These are phyloP conservation scores for Nannizziopsis arthrosporioides DNA, from an alignment of 2,329 filamentous ascomycete genomes.

Conservation along the genomic window DNA sequence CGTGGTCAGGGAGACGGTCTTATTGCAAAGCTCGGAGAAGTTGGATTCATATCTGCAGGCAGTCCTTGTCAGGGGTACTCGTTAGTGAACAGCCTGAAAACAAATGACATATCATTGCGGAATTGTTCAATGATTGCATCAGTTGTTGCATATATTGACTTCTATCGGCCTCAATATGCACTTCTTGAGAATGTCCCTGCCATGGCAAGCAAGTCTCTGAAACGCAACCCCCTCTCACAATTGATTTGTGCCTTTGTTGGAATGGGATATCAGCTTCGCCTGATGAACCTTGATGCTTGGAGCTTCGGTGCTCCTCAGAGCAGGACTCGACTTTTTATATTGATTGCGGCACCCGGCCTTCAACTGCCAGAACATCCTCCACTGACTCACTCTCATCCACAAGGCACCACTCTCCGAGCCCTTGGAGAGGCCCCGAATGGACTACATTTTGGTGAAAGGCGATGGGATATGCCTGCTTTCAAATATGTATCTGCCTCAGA, in stretches of 20 bases:
- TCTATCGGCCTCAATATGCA: constrained; percentile 63
- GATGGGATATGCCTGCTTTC: constrained; percentile 44
- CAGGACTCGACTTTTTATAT: constrained; percentile 57
- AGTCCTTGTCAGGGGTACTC: constrained; percentile 73
- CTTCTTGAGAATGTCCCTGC: constrained; percentile 64
- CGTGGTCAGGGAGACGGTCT: constrained; percentile 35
- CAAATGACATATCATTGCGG: constrained; percentile 45
- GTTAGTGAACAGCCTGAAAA: constrained; percentile 46
- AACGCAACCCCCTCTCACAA: constrained; percentile 58
- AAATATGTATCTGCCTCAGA: constrained; percentile 42
- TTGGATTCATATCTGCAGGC: constrained; percentile 60
- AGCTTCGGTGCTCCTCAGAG: constrained; percentile 54
- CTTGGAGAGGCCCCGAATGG: constrained; percentile 52
- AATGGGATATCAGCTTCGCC: constrained; percentile 62
- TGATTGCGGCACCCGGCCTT: constrained; percentile 56
- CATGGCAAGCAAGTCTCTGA: constrained; percentile 45
- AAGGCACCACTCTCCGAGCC: constrained; percentile 21
- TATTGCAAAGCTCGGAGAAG: constrained; percentile 49
- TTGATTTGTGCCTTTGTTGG: constrained; percentile 61
- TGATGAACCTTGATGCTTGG: constrained; percentile 59
- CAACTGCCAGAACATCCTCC: constrained; percentile 45
- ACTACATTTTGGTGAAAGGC: constrained; percentile 46
- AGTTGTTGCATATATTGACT: constrained; percentile 61
- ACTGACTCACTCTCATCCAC: constrained; percentile 53
- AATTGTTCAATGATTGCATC: constrained; percentile 70